Conservation (phyloP, 768 basidiomycete species). For the Agaricus blazei region DNA sequence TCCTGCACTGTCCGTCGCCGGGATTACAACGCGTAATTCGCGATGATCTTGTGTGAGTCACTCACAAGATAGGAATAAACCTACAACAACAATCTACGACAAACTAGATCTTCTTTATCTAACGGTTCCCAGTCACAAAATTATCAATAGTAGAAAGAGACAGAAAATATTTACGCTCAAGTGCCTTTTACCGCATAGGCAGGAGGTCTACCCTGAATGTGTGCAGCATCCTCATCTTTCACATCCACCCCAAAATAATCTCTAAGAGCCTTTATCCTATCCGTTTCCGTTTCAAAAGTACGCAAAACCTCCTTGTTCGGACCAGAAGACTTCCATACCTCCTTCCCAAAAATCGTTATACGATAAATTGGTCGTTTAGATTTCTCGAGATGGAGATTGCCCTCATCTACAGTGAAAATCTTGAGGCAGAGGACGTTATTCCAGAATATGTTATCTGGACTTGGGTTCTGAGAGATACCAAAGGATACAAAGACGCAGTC, state of each 20-base stretch:
- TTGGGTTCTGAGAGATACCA: conserved; percentile 16
- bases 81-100: too few species aligned
- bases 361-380: conserved; percentile 14
- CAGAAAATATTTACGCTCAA: too few species aligned
- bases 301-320: conserved; percentile 16
- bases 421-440: conserved; percentile 21
- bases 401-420: conserved; percentile 19
- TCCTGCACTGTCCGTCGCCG: too few species aligned
- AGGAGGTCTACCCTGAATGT: neutral
- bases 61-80: too few species aligned
- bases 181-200: neutral
- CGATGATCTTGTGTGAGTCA: too few species aligned
- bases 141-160: too few species aligned
- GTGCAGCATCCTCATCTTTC: conserved; percentile 1
- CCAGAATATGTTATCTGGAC: conserved; percentile 16
- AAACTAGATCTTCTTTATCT: too few species aligned
- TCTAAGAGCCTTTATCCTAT: conserved; percentile 18
- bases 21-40: too few species aligned
- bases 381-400: conserved; percentile 8
- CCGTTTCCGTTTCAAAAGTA: conserved; percentile 21
- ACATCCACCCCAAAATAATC: neutral
- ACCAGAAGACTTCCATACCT: conserved; percentile 21
- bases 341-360: conserved; percentile 19
- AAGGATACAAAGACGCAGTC: conserved; percentile 21
- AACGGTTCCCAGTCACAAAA: too few species aligned